phyloP scores from a whole-genome alignment of 192 early-diverging fungal genomes.

The Entomortierella beljakovae region DNA sequence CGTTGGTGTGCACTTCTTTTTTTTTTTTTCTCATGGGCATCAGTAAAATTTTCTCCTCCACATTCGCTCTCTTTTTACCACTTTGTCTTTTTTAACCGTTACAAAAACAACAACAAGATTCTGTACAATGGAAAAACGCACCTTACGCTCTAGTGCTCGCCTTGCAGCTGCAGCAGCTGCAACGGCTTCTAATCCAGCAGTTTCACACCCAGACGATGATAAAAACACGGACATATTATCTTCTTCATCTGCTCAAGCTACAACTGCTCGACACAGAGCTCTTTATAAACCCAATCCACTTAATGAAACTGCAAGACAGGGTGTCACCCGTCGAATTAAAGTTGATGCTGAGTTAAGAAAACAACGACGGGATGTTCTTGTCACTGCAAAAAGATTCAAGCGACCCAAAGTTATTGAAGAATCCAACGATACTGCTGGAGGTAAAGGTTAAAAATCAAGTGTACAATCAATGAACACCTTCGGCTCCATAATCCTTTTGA shows the following conservation, averaged over 20 bases:
- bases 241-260: neutral
- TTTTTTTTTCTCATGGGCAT: slow-evolving; percentile 12
- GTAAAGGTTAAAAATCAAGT: neutral
- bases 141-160: slow-evolving; percentile 41
- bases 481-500: neutral
- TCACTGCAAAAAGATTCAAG: slow-evolving; percentile 75
- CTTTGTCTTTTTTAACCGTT: no score
- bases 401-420: slow-evolving; percentile 34
- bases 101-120: neutral
- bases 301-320: slow-evolving; percentile 60
- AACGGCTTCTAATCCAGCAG: no score
- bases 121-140: slow-evolving; percentile 35
- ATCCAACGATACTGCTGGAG: slow-evolving; percentile 2
- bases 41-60: neutral
- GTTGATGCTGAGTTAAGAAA: slow-evolving; percentile 70
- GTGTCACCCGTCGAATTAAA: slow-evolving; percentile 62
- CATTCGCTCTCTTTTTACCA: neutral
- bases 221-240: slow-evolving; percentile 27
- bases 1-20: slow-evolving; percentile 2
- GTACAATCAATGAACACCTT: neutral
- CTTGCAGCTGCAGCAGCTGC: slow-evolving; percentile 24
- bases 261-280: slow-evolving; percentile 25
- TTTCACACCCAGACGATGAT: slow-evolving; percentile 11
- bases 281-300: slow-evolving; percentile 66
- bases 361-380: slow-evolving; percentile 74